phyloP scores from a whole-genome alignment of 176 grass and related monocot species.

The Poa pratensis region DNA sequence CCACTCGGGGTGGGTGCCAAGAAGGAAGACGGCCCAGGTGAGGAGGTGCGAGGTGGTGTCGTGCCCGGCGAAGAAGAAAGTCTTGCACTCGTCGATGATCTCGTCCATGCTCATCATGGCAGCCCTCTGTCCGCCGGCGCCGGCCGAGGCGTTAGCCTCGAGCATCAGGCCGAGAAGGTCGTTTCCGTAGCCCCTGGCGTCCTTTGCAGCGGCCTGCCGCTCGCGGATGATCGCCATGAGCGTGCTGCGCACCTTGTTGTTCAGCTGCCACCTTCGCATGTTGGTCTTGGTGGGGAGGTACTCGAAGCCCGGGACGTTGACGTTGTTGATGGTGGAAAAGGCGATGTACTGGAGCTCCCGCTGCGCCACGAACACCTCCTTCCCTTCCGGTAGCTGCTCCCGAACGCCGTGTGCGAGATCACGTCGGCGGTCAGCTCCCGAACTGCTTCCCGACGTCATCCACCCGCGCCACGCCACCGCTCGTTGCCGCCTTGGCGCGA shows the following conservation, averaged over 20 bases:
- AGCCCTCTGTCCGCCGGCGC: neutral
- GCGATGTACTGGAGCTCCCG: constrained; percentile 61
- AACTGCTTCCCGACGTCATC: constrained; percentile 62
- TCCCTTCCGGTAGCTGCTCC: constrained; percentile 66
- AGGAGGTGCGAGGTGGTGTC: constrained; percentile 60
- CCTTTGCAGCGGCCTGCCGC: constrained; percentile 25
- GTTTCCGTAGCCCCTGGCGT: constrained; percentile 38
- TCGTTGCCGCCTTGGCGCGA: neutral
- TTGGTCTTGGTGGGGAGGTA: constrained; percentile 51
- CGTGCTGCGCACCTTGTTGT: constrained; percentile 35
- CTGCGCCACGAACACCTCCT: constrained; percentile 72
- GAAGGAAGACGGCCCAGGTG: constrained; percentile 57
- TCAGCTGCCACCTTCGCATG: constrained; percentile 47
- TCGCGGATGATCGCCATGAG: constrained; percentile 50
- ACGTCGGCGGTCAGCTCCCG: constrained; percentile 66
- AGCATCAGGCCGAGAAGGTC: constrained; percentile 73
- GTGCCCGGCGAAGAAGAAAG: constrained; percentile 69
- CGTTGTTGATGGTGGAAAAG: constrained; percentile 1
- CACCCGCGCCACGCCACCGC: neutral
- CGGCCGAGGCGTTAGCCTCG: constrained; percentile 36
- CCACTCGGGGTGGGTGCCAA: constrained; percentile 58
- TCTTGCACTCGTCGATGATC: constrained; percentile 73
- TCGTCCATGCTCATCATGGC: constrained; percentile 53
- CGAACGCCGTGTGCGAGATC: constrained; percentile 71
- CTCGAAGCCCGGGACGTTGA: constrained; percentile 38